These are phyloP conservation scores for Hansfordia pulvinata DNA, from an alignment of 2,329 filamentous ascomycete genomes.

Conservation along the genomic window DNA sequence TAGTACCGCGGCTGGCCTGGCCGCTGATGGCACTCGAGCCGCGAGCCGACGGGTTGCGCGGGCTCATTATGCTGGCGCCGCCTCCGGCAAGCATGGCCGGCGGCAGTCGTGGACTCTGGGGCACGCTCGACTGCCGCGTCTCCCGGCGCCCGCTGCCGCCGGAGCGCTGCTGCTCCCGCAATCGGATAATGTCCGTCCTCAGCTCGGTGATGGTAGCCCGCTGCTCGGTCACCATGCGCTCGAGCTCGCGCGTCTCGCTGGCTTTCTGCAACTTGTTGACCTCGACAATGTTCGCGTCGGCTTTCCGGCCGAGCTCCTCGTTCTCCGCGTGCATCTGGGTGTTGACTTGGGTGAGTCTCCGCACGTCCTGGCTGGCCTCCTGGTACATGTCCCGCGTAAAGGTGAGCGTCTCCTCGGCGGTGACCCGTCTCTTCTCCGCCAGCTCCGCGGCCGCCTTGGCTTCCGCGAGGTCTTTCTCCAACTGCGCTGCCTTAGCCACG, in stretches of 20 bases:
- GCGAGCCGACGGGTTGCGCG: constrained; percentile 18
- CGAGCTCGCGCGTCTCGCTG: constrained; percentile 18
- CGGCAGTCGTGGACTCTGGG: constrained; percentile 37
- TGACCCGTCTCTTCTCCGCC: constrained; percentile 22
- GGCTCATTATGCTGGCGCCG: constrained; percentile 33
- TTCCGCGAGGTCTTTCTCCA: constrained; percentile 25
- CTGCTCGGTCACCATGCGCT: constrained; percentile 26
- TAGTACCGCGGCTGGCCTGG: constrained; percentile 34
- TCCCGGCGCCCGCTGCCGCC: constrained; percentile 37
- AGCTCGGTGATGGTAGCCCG: constrained; percentile 29
- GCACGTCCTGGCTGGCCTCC: constrained; percentile 33
- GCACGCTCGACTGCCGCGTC: constrained; percentile 41
- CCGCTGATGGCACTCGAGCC: constrained; percentile 16
- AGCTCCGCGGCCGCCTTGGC: constrained; percentile 22
- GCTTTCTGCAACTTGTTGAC: constrained; percentile 32
- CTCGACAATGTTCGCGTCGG: constrained; percentile 27
- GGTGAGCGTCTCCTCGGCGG: constrained; percentile 31
- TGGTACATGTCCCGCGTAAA: constrained; percentile 48
- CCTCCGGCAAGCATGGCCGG: constrained; percentile 1
- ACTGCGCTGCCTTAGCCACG: constrained; percentile 22
- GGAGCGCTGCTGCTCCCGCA: constrained; percentile 32
- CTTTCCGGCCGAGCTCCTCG: constrained; percentile 24
- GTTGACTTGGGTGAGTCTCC: constrained; percentile 30
- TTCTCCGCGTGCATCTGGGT: constrained; percentile 26
- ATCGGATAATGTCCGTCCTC: constrained; percentile 33